Conservation (phyloP, 176 grass and related monocot genomes). For the maize (Zea mays) region Zm-B73-REFERENCE-NAM-5.0 NC_050096.1:30378501-30379000, state of each 20-base stretch:
- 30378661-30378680: constrained; percentile 90
- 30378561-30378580: constrained; percentile 71
- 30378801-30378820: constrained; percentile 70
- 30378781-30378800: constrained; percentile 87
- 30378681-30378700: constrained; percentile 97
- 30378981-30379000: constrained; percentile 86
- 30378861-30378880: constrained; percentile 82
- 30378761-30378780: constrained; percentile 85
- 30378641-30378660: constrained; percentile 91
- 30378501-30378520: constrained; percentile 71
- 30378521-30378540: constrained; percentile 62
- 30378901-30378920: constrained; percentile 86
- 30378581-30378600: constrained; percentile 82
- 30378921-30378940: constrained; percentile 74
- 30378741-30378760: constrained; percentile 74
- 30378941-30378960: constrained; percentile 90
- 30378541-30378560: constrained; percentile 27
- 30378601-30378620: constrained; percentile 85
- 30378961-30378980: constrained; percentile 93
- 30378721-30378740: constrained; percentile 94
- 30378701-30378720: constrained; percentile 64
- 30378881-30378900: constrained; percentile 89
- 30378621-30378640: constrained; percentile 94
- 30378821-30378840: constrained; percentile 69
- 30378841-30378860: constrained; percentile 36